phyloP scores from a whole-genome alignment of 2,329 filamentous ascomycete species.

The Cordyceps javanica region DNA sequence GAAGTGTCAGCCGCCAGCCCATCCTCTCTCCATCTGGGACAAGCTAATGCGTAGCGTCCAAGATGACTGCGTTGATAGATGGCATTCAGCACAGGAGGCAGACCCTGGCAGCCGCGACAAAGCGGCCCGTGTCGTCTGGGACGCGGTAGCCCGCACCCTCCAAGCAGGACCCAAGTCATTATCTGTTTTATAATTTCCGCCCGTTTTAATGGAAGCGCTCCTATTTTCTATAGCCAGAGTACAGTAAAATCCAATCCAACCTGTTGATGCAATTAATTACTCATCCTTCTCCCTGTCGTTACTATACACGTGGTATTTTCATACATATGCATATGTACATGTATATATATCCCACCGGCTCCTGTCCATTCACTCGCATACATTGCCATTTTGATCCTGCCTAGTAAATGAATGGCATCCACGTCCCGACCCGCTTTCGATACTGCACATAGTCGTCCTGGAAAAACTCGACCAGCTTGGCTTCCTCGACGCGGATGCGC shows the following conservation, averaged over 20 bases:
- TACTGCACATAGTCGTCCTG: conserved; percentile 75
- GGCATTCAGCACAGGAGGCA: too few relatives aligned
- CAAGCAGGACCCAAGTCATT: too few relatives aligned
- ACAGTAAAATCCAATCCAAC: not conserved
- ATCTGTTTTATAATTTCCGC: not conserved
- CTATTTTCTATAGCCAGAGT: not conserved
- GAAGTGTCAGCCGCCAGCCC: conserved; percentile 58
- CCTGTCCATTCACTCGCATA: too few relatives aligned
- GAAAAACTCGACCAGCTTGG: conserved; percentile 73
- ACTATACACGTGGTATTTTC: not conserved
- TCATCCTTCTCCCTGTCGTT: not conserved
- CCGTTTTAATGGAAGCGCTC: not conserved
- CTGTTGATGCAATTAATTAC: not conserved
- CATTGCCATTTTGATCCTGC: too few relatives aligned
- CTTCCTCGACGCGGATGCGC: conserved; percentile 74
- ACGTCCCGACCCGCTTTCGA: conserved; percentile 61
- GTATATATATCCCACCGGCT: not conserved
- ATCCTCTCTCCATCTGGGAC: conserved; percentile 15
- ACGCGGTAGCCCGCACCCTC: too few relatives aligned
- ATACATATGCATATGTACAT: not conserved
- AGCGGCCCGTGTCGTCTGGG: too few relatives aligned
- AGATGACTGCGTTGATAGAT: too few relatives aligned
- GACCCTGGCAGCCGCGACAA: too few relatives aligned
- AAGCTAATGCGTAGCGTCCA: not conserved
- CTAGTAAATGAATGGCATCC: conserved; percentile 61